These are phyloP conservation scores for Cardiospermum halicacabum DNA, from an alignment of 345 rosid genomes.

Conservation along the genomic window DNA sequence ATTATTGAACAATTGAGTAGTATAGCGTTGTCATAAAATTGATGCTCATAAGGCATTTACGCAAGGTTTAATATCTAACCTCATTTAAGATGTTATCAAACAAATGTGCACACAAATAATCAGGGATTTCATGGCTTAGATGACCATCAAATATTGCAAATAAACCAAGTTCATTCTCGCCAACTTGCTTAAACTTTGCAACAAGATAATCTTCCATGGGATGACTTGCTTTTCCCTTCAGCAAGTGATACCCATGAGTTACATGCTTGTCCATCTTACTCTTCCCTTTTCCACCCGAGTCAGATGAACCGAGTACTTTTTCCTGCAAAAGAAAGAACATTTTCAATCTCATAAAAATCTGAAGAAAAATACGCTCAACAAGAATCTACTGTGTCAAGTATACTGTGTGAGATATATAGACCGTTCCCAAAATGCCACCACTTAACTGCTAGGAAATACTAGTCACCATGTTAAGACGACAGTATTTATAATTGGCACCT, in stretches of 20 bases:
- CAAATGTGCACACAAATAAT: conserved; percentile 64
- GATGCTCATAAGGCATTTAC: not conserved
- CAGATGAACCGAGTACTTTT: conserved; percentile 67
- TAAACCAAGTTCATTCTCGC: conserved; percentile 74
- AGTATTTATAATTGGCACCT: too few species aligned
- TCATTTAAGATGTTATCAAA: conserved; percentile 78
- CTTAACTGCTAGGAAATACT: not conserved
- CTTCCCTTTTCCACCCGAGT: conserved; percentile 87
- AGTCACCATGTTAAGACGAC: not conserved
- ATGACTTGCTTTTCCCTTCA: conserved; percentile 66
- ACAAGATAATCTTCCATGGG: conserved; percentile 87
- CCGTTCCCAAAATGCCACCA: not conserved
- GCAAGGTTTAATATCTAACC: conserved; percentile 31
- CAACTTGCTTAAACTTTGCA: conserved; percentile 72
- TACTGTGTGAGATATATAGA: not conserved
- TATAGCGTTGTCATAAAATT: not conserved
- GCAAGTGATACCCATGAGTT: conserved; percentile 78
- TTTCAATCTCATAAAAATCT: not conserved
- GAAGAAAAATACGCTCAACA: not conserved
- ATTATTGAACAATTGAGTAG: not conserved
- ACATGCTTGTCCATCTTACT: conserved; percentile 75
- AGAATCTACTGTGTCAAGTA: not conserved
- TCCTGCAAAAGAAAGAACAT: conserved; percentile 42
- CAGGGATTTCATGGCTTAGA: conserved; percentile 72
- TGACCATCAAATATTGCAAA: conserved; percentile 95